Conservation (phyloP, 257 asterid species). For the Plantago elongata region DNA sequence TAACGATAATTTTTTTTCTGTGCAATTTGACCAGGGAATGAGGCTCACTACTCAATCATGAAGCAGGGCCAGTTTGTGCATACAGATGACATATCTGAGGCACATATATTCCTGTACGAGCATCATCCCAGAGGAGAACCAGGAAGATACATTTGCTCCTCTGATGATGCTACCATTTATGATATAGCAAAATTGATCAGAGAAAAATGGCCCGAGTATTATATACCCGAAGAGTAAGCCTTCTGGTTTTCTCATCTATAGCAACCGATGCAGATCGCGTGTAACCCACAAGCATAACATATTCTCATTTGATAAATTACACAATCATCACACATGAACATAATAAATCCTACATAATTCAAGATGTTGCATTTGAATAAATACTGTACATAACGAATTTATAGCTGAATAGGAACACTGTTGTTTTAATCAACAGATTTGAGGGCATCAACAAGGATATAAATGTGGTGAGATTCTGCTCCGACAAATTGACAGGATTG, state of each 20-base stretch:
- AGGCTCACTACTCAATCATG: constrained; percentile 77
- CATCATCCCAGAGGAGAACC: constrained; percentile 49
- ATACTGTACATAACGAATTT: neutral
- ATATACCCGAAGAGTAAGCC: constrained; percentile 67
- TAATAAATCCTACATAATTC: too few species aligned
- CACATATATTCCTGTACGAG: constrained; percentile 85
- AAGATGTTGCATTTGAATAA: too few species aligned
- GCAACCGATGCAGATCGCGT: neutral
- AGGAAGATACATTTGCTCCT: constrained; percentile 88
- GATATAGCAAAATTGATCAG: constrained; percentile 55
- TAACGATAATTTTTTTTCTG: constrained; percentile 4
- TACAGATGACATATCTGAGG: constrained; percentile 80
- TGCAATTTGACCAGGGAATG: constrained; percentile 44
- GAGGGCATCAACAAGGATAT: constrained; percentile 69
- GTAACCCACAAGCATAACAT: too few species aligned
- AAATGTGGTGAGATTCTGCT: constrained; percentile 61
- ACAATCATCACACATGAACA: too few species aligned
- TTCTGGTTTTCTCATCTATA: neutral
- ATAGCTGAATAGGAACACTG: neutral
- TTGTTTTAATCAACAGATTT: constrained; percentile 45
- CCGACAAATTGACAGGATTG: constrained; percentile 60
- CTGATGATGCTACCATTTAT: constrained; percentile 69
- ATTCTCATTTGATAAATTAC: too few species aligned
- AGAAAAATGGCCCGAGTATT: constrained; percentile 84
- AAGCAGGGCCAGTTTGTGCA: constrained; percentile 88